phyloP scores from a whole-genome alignment of 805 yeast species.

The Spathaspora hagerdaliae region DNA sequence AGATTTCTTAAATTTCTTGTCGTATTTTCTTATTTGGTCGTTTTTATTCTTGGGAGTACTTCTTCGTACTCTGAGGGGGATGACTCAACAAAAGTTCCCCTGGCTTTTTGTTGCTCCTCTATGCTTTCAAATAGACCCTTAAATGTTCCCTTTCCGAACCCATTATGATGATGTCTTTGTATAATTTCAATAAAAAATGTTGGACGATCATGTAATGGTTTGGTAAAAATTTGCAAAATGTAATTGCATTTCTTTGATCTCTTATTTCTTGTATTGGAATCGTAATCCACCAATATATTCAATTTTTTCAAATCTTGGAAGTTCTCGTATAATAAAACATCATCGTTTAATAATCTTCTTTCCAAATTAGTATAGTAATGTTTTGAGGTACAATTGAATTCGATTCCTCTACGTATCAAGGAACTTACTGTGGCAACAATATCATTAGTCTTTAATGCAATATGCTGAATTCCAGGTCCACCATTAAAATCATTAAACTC shows the following conservation, averaged over 20 bases:
- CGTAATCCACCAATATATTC: slow-evolving; percentile 72
- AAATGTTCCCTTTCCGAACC: slow-evolving; percentile 89
- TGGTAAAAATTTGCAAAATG: slow-evolving; percentile 73
- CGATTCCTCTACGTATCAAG: slow-evolving; percentile 60
- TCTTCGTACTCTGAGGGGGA: not conserved
- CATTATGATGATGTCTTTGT: slow-evolving; percentile 74
- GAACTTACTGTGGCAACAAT: slow-evolving; percentile 53
- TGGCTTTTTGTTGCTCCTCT: slow-evolving; percentile 66
- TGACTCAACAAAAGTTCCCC: slow-evolving; percentile 54
- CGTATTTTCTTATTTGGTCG: no score
- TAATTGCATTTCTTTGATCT: slow-evolving; percentile 48
- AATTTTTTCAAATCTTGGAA: slow-evolving; percentile 45
- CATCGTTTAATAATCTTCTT: slow-evolving; percentile 41
- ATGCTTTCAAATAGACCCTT: slow-evolving; percentile 76
- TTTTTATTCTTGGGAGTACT: not conserved
- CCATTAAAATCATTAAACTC: slow-evolving; percentile 71
- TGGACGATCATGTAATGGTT: slow-evolving; percentile 74
- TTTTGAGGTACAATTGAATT: slow-evolving; percentile 59
- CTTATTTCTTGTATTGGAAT: slow-evolving; percentile 39
- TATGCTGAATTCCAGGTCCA: slow-evolving; percentile 85
- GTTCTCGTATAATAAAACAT: slow-evolving; percentile 47
- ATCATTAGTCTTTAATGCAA: slow-evolving; percentile 64
- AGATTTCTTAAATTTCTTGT: no score
- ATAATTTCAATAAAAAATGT: slow-evolving; percentile 79
- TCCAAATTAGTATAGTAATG: slow-evolving; percentile 53